These are phyloP conservation scores for Ustilago curta DNA, from an alignment of 1,284 basidiomycete species.

Conservation along the genomic window DNA sequence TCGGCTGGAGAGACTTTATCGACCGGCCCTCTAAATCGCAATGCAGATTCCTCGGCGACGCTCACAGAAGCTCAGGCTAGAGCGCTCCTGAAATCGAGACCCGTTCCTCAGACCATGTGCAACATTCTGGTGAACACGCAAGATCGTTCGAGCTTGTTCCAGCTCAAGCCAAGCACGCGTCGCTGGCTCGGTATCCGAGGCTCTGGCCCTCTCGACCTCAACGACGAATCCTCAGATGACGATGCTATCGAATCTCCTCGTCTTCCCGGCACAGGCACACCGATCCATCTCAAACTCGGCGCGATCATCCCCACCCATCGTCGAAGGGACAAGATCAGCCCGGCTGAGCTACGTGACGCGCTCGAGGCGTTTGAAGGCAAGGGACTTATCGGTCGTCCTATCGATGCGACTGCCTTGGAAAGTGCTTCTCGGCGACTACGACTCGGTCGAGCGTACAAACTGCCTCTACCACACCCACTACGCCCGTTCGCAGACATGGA, in stretches of 20 bases:
- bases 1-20: background rate
- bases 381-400: slow-evolving; percentile 14
- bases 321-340: background rate
- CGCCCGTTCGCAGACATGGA: slow-evolving; percentile 22
- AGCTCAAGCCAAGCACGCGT: slow-evolving; percentile 21
- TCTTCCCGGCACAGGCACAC: background rate
- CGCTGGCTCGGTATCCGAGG: slow-evolving; percentile 19
- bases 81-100: background rate
- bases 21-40: background rate
- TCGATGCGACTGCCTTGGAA: slow-evolving; percentile 4
- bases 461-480: slow-evolving; percentile 15
- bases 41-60: background rate
- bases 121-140: slow-evolving; percentile 15
- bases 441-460: slow-evolving; percentile 21
- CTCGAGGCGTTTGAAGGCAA: slow-evolving; percentile 2
- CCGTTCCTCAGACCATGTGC: slow-evolving; percentile 4
- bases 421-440: slow-evolving; percentile 15
- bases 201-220: background rate
- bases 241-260: background rate
- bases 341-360: slow-evolving; percentile 5
- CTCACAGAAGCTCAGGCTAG: slow-evolving; percentile 17
- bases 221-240: background rate
- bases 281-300: slow-evolving; percentile 1
- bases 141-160: slow-evolving; percentile 7
- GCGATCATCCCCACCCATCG: slow-evolving; percentile 7